Base-by-base conservation (phyloP, 768 basidiomycete species). In the Lenzites betulinus region DNA sequence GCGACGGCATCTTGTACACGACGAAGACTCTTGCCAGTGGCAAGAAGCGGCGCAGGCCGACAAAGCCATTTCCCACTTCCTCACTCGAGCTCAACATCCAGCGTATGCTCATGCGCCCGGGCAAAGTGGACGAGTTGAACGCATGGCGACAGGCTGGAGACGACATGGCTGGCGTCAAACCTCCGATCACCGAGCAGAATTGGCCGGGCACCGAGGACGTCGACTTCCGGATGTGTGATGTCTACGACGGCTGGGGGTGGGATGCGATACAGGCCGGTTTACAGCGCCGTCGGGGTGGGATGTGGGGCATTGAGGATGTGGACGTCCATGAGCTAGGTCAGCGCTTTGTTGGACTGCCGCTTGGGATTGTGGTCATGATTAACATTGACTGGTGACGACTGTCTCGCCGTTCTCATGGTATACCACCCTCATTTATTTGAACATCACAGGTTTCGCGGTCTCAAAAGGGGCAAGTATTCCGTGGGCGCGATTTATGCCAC, bases 301-400 rank as follows among this genome's bases (percentile, higher is more conserved):
- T 0, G 8, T 70, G 63, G 63, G 50, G 44, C 2, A 42, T 71
- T 4, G 47, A 63, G 26, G 71, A 73, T 58, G 60, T 67, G 16
- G 63, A 67, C 53, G 64, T 69, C 1, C 23, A 53, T 13, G 52
- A 68, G 8, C 3, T 60, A 1, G 26, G 56, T 11, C 69, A 72
- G 50, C 60, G 63, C 7, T 73, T 72, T 49, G 66, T 70, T 7
- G 57, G 68, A 3, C 56, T 70, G n/a, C 66, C 62, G 0, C 55
- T 44, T 38, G 70, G 69, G 15, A 59, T 73, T 8, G 39, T 69
- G 8, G 46, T 64, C 30, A 67, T 66, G 30, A 54, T 69, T 12
- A 71, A 71, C 39, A 44, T 72, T 28, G 68, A 72, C 48, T 70
- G 71, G 70, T 69, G 22, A n/a, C n/a, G n/a, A n/a, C n/a, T n/a